phyloP scores from a whole-genome alignment of 1,139 yeast species.

The Geotrichum klebahnii region DNA sequence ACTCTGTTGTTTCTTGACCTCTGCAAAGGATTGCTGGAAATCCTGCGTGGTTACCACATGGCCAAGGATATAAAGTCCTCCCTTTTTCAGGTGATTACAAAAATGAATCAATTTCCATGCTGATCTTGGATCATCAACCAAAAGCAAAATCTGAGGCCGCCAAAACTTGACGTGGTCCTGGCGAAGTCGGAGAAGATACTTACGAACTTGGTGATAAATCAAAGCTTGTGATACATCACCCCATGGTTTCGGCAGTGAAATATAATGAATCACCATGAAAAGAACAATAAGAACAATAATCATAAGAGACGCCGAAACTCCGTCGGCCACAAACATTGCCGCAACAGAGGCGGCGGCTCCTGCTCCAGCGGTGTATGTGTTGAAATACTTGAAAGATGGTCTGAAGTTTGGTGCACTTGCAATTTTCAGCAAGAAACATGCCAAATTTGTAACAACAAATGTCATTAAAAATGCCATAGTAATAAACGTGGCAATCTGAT shows the following conservation, averaged over 20 bases:
- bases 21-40: slow-evolving; percentile 60
- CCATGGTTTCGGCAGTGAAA: slow-evolving; percentile 92
- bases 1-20: slow-evolving; percentile 62
- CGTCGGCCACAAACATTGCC: slow-evolving; percentile 95
- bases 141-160: slow-evolving; percentile 87
- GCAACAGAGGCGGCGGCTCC: slow-evolving; percentile 67
- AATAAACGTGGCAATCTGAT: slow-evolving; percentile 88
- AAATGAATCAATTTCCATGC: slow-evolving; percentile 90
- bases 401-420: slow-evolving; percentile 96
- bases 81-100: slow-evolving; percentile 90
- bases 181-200: slow-evolving; percentile 72
- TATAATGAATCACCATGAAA: slow-evolving; percentile 76
- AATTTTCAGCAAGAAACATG: slow-evolving; percentile 79
- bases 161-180: slow-evolving; percentile 94
- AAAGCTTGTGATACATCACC: slow-evolving; percentile 95
- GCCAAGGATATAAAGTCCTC: slow-evolving; percentile 86
- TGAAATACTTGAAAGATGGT: slow-evolving; percentile 87
- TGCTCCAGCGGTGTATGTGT: slow-evolving; percentile 69
- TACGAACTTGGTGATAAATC: slow-evolving; percentile 92
- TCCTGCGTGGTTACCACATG: slow-evolving; percentile 66
- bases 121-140: slow-evolving; percentile 87
- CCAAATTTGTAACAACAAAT: slow-evolving; percentile 85
- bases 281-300: slow-evolving; percentile 61
- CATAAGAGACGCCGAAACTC: slow-evolving; percentile 74
- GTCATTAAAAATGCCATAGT: slow-evolving; percentile 97